Percentiles rank a stretch among this genome's conserved stretches.
Evolutionary conservation across 768 basidiomycete genomes (phyloP).

Genomic region (Xerocomellus intermedius): DNA sequence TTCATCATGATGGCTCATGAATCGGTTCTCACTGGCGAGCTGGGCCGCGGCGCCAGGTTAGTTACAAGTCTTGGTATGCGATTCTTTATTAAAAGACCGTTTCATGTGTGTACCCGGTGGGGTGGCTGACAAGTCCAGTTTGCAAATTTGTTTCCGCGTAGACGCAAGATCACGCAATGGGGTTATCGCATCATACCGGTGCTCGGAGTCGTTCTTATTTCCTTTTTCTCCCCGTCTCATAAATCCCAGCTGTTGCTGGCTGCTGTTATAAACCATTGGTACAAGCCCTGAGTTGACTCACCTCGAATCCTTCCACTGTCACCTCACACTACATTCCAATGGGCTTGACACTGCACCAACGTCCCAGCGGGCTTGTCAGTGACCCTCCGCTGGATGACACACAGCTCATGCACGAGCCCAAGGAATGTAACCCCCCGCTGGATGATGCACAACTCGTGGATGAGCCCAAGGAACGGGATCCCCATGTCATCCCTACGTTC

Average conservation of each 20-base stretch:
- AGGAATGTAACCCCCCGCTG: not conserved
- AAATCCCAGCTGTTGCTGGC: not conserved
- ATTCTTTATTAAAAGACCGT: not conserved
- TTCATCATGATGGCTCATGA: too few relatives aligned
- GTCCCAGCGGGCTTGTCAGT: not conserved
- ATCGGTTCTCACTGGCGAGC: not conserved
- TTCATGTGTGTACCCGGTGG: not conserved
- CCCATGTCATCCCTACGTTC: slow-evolving; percentile 58
- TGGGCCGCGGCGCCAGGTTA: not conserved
- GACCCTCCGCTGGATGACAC: not conserved
- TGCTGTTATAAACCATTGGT: slow-evolving; percentile 6
- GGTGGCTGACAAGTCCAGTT: not conserved
- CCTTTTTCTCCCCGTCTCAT: not conserved
- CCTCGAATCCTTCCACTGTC: not conserved
- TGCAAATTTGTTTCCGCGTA: slow-evolving; percentile 8
- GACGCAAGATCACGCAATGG: slow-evolving; percentile 36
- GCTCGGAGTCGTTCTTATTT: not conserved
- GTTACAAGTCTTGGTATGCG: not conserved
- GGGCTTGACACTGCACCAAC: slow-evolving; percentile 17
- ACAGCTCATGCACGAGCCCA: not conserved
- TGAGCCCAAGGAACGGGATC: slow-evolving; percentile 35
- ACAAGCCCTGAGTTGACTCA: not conserved
- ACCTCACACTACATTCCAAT: slow-evolving; percentile 5
- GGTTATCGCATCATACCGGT: slow-evolving; percentile 15
- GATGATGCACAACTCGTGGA: not conserved